phyloP scores from a whole-genome alignment of 2,329 filamentous ascomycete species.

The Pyrenochaeta sp. region DNA sequence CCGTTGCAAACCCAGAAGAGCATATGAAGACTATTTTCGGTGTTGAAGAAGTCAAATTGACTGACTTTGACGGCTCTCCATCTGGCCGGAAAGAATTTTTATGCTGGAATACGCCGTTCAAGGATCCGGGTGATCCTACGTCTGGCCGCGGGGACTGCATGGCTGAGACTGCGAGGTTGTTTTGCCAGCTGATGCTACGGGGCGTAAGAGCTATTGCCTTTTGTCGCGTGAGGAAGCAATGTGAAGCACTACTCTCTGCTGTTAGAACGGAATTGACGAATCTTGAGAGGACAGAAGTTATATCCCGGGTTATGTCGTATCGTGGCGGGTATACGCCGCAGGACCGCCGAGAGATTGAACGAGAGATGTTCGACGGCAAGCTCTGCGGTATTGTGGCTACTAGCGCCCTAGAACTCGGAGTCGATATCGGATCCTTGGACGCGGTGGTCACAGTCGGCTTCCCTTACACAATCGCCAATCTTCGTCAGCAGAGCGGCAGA shows the following conservation, averaged over 20 bases:
- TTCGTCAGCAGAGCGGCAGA: constrained; percentile 92
- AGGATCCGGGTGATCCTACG: constrained; percentile 84
- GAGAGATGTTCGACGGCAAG: constrained; percentile 96
- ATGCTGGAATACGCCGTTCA: constrained; percentile 97
- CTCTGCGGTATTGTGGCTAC: constrained; percentile 93
- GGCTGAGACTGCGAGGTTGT: constrained; percentile 85
- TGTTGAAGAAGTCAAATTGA: constrained; percentile 78
- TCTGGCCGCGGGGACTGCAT: constrained; percentile 86
- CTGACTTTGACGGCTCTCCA: constrained; percentile 92
- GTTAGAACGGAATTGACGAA: constrained; percentile 79
- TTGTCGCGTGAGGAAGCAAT: constrained; percentile 85
- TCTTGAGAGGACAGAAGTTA: constrained; percentile 77
- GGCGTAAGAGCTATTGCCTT: constrained; percentile 95
- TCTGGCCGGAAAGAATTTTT: constrained; percentile 93
- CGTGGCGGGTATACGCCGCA: constrained; percentile 93
- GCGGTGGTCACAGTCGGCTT: constrained; percentile 95
- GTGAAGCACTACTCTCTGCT: constrained; percentile 82
- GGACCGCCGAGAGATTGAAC: constrained; percentile 86
- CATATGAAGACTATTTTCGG: constrained; percentile 98
- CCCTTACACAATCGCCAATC: constrained; percentile 92
- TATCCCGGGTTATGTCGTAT: constrained; percentile 89
- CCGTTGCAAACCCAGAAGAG: constrained; percentile 87
- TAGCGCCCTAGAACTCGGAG: constrained; percentile 88
- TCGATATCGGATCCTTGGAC: constrained; percentile 94
- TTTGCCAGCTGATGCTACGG: constrained; percentile 86